Base-by-base conservation (phyloP, 106 monocot genomes). In the Xerophyta viscosa region DNA sequence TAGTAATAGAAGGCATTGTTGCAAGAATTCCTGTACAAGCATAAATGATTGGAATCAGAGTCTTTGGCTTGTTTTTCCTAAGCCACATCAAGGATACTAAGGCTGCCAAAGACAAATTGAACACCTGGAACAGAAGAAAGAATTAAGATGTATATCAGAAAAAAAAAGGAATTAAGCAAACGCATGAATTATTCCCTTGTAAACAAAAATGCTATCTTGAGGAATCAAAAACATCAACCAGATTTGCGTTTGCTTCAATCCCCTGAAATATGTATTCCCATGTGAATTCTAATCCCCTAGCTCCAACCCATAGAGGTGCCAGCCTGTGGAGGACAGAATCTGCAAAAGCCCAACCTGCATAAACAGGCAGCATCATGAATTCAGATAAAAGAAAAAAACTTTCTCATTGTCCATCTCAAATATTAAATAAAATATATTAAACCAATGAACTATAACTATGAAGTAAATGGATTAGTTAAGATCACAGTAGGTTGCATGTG, bases 61-160 rank as follows among this genome's bases (percentile, higher is more conserved):
- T 81, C 49, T 55, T 84, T 3, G 93, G 93, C 49, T 94, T 94
- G 74, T 84, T 94, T 71, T 94, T 94, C 73, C 93, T 77, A 29
- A 94, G 77, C 93, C 93, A 94, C 81, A 88, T 94, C 61, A 94
- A 59, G n/a, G 93, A 94, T 39, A 80, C 88, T 33, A 94, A 44
- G 39, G 93, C 93, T 58, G 93, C 88, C 63, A 94, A 71, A 0
- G 93, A 94, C 37, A 94, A 55, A 65, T 83, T 81, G 22, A 88
- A 71, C 12, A 88, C 84, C 93, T 94, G 64, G 56, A 64, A 29
- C 11, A n/a, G n/a, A n/a, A n/a, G n/a, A 18, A 57, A 19, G 50
- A 27, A 50, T 36, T 36, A 46, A 20, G n/a, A n/a, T n/a, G n/a
- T n/a, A n/a, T n/a, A n/a, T n/a, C n/a, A n/a, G n/a, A n/a, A n/a